phyloP scores from a whole-genome alignment of 2,329 filamentous ascomycete genomes.

The Ampelomyces quisqualis region DNA sequence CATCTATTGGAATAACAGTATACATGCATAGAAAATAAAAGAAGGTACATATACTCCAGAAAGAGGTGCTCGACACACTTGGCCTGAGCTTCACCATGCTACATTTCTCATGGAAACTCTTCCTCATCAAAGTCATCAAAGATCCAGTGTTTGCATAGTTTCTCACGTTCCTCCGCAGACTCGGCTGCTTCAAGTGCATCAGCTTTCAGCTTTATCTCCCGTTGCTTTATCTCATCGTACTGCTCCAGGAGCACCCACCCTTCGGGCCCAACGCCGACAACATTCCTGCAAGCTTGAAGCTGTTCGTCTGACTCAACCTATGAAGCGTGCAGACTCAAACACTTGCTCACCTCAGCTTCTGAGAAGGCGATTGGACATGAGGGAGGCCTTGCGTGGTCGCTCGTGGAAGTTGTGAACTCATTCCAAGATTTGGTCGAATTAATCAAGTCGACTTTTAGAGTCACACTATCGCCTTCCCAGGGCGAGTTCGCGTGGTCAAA shows the following conservation, averaged over 20 bases:
- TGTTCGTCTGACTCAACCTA: constrained; percentile 29
- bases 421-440: constrained; percentile 25
- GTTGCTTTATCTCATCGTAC: constrained; percentile 22
- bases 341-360: constrained; percentile 23
- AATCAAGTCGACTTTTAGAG: constrained; percentile 30
- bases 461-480: constrained; percentile 36
- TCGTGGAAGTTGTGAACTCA: constrained; percentile 7
- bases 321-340: constrained; percentile 19
- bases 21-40: too few relatives aligned
- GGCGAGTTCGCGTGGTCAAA: constrained; percentile 27
- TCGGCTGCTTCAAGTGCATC: constrained; percentile 26
- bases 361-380: constrained; percentile 25
- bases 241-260: constrained; percentile 32
- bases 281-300: constrained; percentile 24
- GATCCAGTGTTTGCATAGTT: constrained; percentile 26
- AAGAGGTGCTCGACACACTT: neutral
- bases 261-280: constrained; percentile 27
- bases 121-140: constrained; percentile 40
- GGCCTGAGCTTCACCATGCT: neutral
- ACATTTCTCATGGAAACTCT: constrained; percentile 19
- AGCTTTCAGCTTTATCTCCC: constrained; percentile 20
- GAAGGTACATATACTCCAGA: too few relatives aligned
- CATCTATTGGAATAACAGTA: too few relatives aligned
- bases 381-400: constrained; percentile 6
- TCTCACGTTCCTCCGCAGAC: constrained; percentile 20